Base-by-base conservation (phyloP, 1,284 basidiomycete genomes). In the Tausonia pullulans region DNA sequence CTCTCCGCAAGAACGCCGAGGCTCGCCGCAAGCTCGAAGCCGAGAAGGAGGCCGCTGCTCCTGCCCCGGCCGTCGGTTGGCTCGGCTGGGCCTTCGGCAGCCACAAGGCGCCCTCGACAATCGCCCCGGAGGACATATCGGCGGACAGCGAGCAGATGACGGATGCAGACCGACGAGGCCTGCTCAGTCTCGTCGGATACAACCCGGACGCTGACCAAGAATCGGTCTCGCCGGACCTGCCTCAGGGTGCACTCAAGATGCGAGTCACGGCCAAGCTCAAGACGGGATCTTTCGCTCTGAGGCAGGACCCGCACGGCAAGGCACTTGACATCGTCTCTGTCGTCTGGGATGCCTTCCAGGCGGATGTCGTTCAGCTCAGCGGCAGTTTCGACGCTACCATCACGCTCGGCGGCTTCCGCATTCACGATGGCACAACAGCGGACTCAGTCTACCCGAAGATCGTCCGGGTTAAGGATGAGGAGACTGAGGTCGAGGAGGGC, bases 141-240 rank as follows among this genome's bases (percentile, higher is more conserved):
- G 71, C 71, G 4, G 71, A 68, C 46, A 69, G 71, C 10, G 72
- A 71, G 60, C 75, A 77, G 66, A 87, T 95, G 81, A 94, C 89
- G 13, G 93, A 94, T 56, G 88, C 95, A 73, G 92, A 98, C 75
- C 85, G 90, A 61, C 88, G 88, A 73, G 85, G 98, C 76, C 82
- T 98, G 41, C 97, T 97, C 77, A 88, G 92, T 70, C 85, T 90
- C 14, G 86, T 98, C 66, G 94, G 98, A 74, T 98, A 91, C 74
- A 90, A 98, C 73, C 90, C 92, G 76, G 88, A 89, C 73, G 77
- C 84, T 11, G 85, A 87, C 0, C 79, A 90, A 5, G 80, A 82
- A 4, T 82, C 85, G 61, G 79, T 84, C 0, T 69, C 74, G 4
- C 71, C 74, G n/a, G 82, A 88, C 71, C 78, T 84, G 1, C 87